Percentiles rank a stretch among this genome's conserved stretches.
phyloP scores from a whole-genome alignment of 352 stramenopile species.

The Peronosclerospora sorghi region DNA sequence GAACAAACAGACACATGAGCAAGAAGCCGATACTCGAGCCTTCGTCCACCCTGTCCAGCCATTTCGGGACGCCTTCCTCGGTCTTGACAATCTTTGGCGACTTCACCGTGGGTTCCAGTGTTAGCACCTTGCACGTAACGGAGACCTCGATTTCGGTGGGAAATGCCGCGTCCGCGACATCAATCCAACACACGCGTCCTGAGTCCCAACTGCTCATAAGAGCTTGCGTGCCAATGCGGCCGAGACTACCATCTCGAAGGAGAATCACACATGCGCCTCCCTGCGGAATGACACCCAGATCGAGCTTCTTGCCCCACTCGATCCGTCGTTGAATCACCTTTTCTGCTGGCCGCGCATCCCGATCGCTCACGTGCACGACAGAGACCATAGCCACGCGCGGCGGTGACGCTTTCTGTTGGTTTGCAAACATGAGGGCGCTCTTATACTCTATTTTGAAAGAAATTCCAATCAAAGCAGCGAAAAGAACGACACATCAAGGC shows the following conservation, averaged over 20 bases:
- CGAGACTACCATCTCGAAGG: slow-evolving; percentile 56
- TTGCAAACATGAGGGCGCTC: slow-evolving; percentile 55
- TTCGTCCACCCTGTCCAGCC: slow-evolving; percentile 69
- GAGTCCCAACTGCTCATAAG: slow-evolving; percentile 81
- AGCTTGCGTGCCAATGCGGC: slow-evolving; percentile 68
- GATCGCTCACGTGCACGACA: slow-evolving; percentile 51
- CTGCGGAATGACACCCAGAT: slow-evolving; percentile 68
- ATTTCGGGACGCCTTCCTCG: slow-evolving; percentile 40
- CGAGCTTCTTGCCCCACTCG: slow-evolving; percentile 49
- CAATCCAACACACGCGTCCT: slow-evolving; percentile 65
- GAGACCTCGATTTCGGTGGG: slow-evolving; percentile 73
- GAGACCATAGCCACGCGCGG: slow-evolving; percentile 67
- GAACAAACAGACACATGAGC: slow-evolving; percentile 76
- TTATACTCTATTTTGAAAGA: slow-evolving; percentile 46
- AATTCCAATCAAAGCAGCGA: slow-evolving; percentile 9
- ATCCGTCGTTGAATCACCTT: slow-evolving; percentile 65
- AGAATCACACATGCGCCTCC: slow-evolving; percentile 72
- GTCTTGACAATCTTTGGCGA: slow-evolving; percentile 15
- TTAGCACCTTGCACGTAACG: slow-evolving; percentile 64
- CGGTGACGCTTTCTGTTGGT: slow-evolving; percentile 54
- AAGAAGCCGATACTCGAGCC: slow-evolving; percentile 70
- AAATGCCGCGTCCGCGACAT: slow-evolving; percentile 49
- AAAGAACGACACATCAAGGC: slow-evolving; percentile 13
- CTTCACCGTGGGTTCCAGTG: slow-evolving; percentile 20
- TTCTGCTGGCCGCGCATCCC: slow-evolving; percentile 44